Evolutionary conservation across 2,329 filamentous ascomycete genomes (phyloP).

Genomic region (Penicillium crustosum): DNA sequence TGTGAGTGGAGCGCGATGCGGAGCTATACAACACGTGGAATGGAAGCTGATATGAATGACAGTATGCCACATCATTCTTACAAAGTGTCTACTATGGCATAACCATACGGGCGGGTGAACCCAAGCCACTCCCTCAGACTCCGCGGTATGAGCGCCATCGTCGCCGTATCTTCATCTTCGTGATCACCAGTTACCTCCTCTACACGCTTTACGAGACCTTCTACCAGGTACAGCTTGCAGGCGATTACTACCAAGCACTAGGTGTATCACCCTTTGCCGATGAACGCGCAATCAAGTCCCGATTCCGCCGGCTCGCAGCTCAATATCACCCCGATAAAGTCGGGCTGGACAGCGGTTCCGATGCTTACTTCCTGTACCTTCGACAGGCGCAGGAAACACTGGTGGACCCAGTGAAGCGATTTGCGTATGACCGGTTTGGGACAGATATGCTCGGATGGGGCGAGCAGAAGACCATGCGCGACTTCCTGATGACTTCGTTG

Average conservation of each 20-base stretch:
- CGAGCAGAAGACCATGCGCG: slow-evolving; percentile 59
- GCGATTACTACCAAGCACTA: slow-evolving; percentile 78
- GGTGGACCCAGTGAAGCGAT: slow-evolving; percentile 71
- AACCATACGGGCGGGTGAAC: slow-evolving; percentile 84
- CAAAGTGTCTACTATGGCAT: slow-evolving; percentile 84
- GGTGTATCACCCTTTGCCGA: slow-evolving; percentile 66
- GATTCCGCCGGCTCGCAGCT: slow-evolving; percentile 73
- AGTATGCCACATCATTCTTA: slow-evolving; percentile 75
- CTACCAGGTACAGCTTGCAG: slow-evolving; percentile 68
- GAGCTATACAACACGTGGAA: slow-evolving; percentile 3
- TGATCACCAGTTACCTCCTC: slow-evolving; percentile 78
- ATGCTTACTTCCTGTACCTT: slow-evolving; percentile 73
- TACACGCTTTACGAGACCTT: slow-evolving; percentile 95
- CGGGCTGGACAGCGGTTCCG: slow-evolving; percentile 39
- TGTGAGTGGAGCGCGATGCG: slow-evolving; percentile 42
- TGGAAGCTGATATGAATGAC: slow-evolving; percentile 10
- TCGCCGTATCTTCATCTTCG: slow-evolving; percentile 76
- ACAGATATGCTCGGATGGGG: slow-evolving; percentile 66
- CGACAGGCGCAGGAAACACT: slow-evolving; percentile 82
- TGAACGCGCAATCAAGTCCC: slow-evolving; percentile 76
- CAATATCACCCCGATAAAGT: slow-evolving; percentile 83
- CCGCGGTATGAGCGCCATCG: slow-evolving; percentile 71
- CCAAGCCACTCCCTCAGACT: slow-evolving; percentile 68
- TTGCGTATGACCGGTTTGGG: slow-evolving; percentile 88
- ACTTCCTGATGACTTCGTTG: slow-evolving; percentile 71